phyloP scores from a whole-genome alignment of 2,329 filamentous ascomycete species.

The Aspergillus sp. region DNA sequence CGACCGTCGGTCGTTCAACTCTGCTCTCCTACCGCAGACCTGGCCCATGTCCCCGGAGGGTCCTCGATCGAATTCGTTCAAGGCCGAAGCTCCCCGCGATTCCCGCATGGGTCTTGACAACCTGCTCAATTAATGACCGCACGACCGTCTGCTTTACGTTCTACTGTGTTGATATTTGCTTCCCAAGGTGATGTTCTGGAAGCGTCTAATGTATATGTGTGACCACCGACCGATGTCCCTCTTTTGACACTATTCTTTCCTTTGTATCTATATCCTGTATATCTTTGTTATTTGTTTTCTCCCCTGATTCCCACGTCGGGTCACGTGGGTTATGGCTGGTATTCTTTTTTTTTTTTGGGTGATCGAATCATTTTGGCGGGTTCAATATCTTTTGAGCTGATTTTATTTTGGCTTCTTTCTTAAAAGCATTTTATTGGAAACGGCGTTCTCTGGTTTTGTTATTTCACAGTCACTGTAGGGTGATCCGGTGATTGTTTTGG shows the following conservation, averaged over 20 bases:
- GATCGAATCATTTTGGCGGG: constrained; percentile 3
- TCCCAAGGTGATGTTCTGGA: constrained; percentile 17
- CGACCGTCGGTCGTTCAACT: constrained; percentile 29
- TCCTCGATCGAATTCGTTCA: constrained; percentile 13
- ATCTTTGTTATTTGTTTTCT: not conserved
- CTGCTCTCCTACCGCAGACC: constrained; percentile 25
- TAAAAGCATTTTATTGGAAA: constrained; percentile 9
- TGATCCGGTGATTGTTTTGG: constrained; percentile 4
- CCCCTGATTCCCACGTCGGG: constrained; percentile 15
- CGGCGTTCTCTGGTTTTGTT: not conserved
- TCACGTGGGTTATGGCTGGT: constrained; percentile 12
- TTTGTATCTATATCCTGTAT: constrained; percentile 24
- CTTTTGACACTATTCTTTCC: constrained; percentile 14
- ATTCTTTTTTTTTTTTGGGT: constrained; percentile 5
- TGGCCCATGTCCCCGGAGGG: constrained; percentile 20
- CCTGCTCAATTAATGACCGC: constrained; percentile 35
- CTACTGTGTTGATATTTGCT: constrained; percentile 15
- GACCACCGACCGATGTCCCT: constrained; percentile 15
- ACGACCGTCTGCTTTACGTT: constrained; percentile 19
- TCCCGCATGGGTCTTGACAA: constrained; percentile 41
- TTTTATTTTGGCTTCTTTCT: constrained; percentile 3
- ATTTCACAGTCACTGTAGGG: constrained; percentile 1
- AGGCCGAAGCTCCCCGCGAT: constrained; percentile 31
- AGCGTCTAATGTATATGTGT: constrained; percentile 17
- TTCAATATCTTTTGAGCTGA: constrained; percentile 2